Evolutionary conservation across 2,329 filamentous ascomycete species (phyloP).

Genomic region (Elsinoe perseae): DNA sequence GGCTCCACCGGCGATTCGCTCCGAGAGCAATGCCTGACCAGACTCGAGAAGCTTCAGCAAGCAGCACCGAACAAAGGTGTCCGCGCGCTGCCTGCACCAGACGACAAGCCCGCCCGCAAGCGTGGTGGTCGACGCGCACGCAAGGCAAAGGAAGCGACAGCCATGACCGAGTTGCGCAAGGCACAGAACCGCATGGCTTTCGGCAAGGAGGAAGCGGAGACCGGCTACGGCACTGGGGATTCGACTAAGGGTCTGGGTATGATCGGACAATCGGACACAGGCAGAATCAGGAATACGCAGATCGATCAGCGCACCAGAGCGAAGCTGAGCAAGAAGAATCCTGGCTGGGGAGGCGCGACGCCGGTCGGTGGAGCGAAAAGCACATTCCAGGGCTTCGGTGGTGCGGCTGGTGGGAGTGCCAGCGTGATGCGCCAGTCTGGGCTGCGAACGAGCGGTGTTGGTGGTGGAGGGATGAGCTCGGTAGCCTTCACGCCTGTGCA

Average conservation of each 20-base stretch:
- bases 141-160: constrained; percentile 92
- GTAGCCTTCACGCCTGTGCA: constrained; percentile 93
- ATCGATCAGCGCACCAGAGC: constrained; percentile 90
- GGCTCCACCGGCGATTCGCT: constrained; percentile 77
- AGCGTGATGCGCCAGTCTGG: constrained; percentile 70
- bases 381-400: constrained; percentile 69
- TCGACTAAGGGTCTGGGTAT: constrained; percentile 84
- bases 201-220: constrained; percentile 88
- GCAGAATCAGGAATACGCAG: constrained; percentile 79
- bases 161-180: constrained; percentile 94
- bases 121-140: constrained; percentile 81
- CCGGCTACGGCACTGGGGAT: constrained; percentile 82
- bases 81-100: constrained; percentile 80
- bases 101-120: constrained; percentile 91
- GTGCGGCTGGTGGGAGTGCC: constrained; percentile 49
- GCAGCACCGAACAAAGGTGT: constrained; percentile 82
- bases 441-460: constrained; percentile 71
- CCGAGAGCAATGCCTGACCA: constrained; percentile 71
- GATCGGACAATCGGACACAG: constrained; percentile 83
- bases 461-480: constrained; percentile 54
- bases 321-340: constrained; percentile 89
- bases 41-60: constrained; percentile 87
- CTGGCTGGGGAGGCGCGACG: constrained; percentile 72
- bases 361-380: constrained; percentile 60
- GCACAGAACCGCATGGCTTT: constrained; percentile 95